Percentiles rank a stretch among this genome's conserved stretches.
Conservation (phyloP, 2,329 filamentous ascomycete genomes). For the Cordyceps cicadae region DNA sequence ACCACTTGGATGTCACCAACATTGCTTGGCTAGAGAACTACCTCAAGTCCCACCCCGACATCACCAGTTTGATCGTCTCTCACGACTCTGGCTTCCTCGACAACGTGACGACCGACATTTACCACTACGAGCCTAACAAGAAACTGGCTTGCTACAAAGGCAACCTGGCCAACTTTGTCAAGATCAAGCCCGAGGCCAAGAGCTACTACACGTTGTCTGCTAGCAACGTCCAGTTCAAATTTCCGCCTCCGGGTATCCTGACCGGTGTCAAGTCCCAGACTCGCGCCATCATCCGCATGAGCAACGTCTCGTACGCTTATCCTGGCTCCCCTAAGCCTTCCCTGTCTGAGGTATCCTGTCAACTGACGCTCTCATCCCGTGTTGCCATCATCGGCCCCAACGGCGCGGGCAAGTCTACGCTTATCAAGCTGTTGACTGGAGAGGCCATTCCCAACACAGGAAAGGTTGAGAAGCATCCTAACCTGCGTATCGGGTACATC, state of each 20-base stretch:
- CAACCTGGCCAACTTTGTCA: conserved; percentile 76
- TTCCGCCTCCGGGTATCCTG: conserved; percentile 89
- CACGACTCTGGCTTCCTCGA: conserved; percentile 98
- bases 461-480: conserved; percentile 95
- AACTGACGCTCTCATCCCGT: conserved; percentile 79
- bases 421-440: conserved; percentile 95
- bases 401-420: conserved; percentile 94
- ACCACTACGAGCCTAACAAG: conserved; percentile 94
- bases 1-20: conserved; percentile 94
- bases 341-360: conserved; percentile 78
- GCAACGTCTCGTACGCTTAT: conserved; percentile 84
- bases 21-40: conserved; percentile 95
- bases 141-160: conserved; percentile 84
- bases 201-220: conserved; percentile 95
- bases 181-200: conserved; percentile 86
- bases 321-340: conserved; percentile 83
- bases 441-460: conserved; percentile 77
- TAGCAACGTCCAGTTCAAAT: conserved; percentile 90
- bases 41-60: conserved; percentile 89
- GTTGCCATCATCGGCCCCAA: conserved; percentile 96
- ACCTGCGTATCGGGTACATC: conserved; percentile 97
- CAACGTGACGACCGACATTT: conserved; percentile 96
- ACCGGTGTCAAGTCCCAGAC: conserved; percentile 93
- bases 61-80: conserved; percentile 94
- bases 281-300: conserved; percentile 91